Conservation (phyloP, 495 filamentous ascomycete genomes). For the Podospora didyma region DNA sequence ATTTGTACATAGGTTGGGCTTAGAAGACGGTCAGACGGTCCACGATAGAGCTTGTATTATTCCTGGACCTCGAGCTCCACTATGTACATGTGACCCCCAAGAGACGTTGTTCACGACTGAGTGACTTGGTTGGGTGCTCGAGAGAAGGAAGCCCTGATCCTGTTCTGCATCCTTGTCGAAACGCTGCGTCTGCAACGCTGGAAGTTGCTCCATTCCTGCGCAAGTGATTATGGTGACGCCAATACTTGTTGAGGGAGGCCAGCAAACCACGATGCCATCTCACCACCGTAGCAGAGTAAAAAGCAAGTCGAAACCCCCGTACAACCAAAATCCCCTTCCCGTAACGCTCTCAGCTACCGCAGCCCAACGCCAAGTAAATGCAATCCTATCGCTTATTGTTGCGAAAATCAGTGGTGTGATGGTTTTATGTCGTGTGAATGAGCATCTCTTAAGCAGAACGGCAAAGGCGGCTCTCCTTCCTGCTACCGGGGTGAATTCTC, state of each 20-base stretch:
- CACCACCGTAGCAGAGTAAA: not conserved
- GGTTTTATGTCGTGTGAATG: too few relatives aligned
- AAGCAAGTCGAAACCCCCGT: constrained; percentile 2
- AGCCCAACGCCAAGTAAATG: constrained; percentile 24
- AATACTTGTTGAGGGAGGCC: too few relatives aligned
- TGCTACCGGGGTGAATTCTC: not conserved
- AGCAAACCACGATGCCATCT: too few relatives aligned
- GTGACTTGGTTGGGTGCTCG: too few relatives aligned
- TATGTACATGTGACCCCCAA: not conserved
- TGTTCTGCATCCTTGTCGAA: too few relatives aligned
- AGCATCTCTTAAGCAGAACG: too few relatives aligned
- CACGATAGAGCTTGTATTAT: constrained; percentile 24
- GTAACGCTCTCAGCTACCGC: constrained; percentile 2
- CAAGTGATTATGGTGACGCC: too few relatives aligned
- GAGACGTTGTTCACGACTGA: not conserved
- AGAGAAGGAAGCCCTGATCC: too few relatives aligned
- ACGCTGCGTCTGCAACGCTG: too few relatives aligned
- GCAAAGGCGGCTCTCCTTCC: not conserved
- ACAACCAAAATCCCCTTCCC: not conserved
- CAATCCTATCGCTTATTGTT: constrained; percentile 5
- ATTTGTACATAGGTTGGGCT: constrained; percentile 18
- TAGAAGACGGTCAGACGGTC: not conserved
- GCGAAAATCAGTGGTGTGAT: too few relatives aligned
- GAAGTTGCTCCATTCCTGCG: too few relatives aligned
- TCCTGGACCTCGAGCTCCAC: not conserved